Base-by-base conservation (phyloP, 164 flowering plant species). In the Santalum album region DNA sequence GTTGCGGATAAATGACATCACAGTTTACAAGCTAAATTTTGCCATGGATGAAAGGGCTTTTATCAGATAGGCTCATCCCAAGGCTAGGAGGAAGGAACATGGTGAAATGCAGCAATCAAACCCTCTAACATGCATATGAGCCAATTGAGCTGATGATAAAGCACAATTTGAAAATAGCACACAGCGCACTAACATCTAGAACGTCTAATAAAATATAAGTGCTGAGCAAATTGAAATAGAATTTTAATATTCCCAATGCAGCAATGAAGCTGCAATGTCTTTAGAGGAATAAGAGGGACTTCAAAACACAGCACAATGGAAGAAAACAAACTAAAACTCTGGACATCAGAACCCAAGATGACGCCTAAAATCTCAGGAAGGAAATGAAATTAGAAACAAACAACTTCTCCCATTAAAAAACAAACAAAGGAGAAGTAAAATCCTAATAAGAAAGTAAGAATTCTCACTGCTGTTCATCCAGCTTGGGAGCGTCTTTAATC, bases 281-380 rank as follows among this genome's bases (percentile, higher is more conserved):
- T 29, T 12, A 38, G 17, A 11, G 17, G 14, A 38, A 38, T 15
- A 14, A 15, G 42, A 38, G n/a, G n/a, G 42, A 38, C 14, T 3
- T 3, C 42, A 38, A 38, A 38, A 11, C 42, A 38, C 42, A n/a
- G n/a, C n/a, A n/a, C n/a, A n/a, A n/a, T 0, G 42, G 42, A 38
- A 9, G 42, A 15, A 12, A 38, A 38, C 42, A 38, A 11, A 15
- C 42, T 38, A 38, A 38, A 38, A 38, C 42, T 15, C 42, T 2
- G 42, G 3, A 38, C 89, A 63, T 82, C 90, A 61, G 81, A 82
- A 14, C 3, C 7, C 49, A 24, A 25, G 45, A 29, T 6, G 17
- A 39, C 23, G 21, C 45, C 57, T 54, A 22, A 16, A 24, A 24
- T 2, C 26, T 54, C 20, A 7, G 20, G 17, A 39, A 12, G 12